Conservation (phyloP, 1,139 yeast genomes). For the Candida glucosophila region DNA sequence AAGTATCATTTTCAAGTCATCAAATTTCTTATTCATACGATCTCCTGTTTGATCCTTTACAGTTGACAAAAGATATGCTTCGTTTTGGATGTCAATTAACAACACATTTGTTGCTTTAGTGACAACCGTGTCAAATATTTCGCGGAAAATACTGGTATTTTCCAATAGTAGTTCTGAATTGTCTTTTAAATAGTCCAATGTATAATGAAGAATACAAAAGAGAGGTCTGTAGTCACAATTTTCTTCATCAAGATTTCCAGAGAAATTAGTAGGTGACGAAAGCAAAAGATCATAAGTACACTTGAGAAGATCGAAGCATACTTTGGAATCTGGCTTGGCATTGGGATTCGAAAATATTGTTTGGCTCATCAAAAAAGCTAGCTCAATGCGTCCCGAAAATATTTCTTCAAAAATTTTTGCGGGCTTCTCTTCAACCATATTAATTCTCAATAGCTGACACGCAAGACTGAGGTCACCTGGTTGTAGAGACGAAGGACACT, state of each 20-base stretch:
- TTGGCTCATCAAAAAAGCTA: slow-evolving; percentile 58
- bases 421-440: slow-evolving; percentile 46
- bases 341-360: slow-evolving; percentile 25
- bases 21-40: slow-evolving; percentile 38
- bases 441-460: slow-evolving; percentile 41
- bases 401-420: slow-evolving; percentile 41
- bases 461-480: slow-evolving; percentile 36
- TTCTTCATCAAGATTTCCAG: slow-evolving; percentile 28
- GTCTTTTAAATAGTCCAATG: slow-evolving; percentile 35
- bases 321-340: slow-evolving; percentile 15
- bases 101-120: slow-evolving; percentile 50
- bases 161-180: slow-evolving; percentile 36
- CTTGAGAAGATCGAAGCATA: slow-evolving; percentile 30
- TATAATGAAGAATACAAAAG: slow-evolving; percentile 46
- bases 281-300: slow-evolving; percentile 33
- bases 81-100: slow-evolving; percentile 50
- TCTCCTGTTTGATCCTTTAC: slow-evolving; percentile 21
- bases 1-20: slow-evolving; percentile 57
- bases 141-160: slow-evolving; percentile 43
- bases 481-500: slow-evolving; percentile 24
- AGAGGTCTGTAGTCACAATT: slow-evolving; percentile 49
- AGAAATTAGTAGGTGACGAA: slow-evolving; percentile 39
- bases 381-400: slow-evolving; percentile 55
- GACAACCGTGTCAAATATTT: slow-evolving; percentile 50
- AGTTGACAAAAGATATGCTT: slow-evolving; percentile 33